These are phyloP conservation scores for Brassica carinata DNA, from an alignment of 345 rosid species.

Conservation along the genomic window DNA sequence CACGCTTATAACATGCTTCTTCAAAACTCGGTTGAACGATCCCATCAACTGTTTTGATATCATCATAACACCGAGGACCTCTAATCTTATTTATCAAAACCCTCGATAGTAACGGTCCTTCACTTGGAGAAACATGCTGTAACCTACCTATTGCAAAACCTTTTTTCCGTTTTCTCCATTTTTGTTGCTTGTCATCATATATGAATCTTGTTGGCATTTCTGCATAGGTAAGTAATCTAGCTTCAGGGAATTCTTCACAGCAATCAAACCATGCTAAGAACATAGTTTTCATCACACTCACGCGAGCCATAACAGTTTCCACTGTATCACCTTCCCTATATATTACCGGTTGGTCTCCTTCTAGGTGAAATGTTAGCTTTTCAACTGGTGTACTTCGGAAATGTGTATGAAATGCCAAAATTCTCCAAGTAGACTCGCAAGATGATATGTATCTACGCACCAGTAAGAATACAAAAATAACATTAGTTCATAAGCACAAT, in stretches of 20 bases:
- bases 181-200: neutral
- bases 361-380: neutral
- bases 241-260: neutral
- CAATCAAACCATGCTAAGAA: constrained; percentile 4
- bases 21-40: neutral
- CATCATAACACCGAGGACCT: neutral
- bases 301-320: neutral
- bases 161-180: neutral
- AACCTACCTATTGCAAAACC: neutral
- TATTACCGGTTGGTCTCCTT: neutral
- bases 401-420: neutral
- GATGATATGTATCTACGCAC: neutral
- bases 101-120: neutral
- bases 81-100: neutral
- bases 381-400: neutral
- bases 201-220: neutral
- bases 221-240: too few relatives aligned
- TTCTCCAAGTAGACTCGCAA: neutral
- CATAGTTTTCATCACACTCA: neutral
- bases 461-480: too few relatives aligned
- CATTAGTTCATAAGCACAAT: too few relatives aligned
- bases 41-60: neutral
- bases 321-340: neutral
- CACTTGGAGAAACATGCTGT: neutral
- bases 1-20: neutral